Evolutionary conservation across 306 rosid genomes (phyloP), one percentile per base, ranked within the genome.

Genomic region (Trifolium repens): DNA sequence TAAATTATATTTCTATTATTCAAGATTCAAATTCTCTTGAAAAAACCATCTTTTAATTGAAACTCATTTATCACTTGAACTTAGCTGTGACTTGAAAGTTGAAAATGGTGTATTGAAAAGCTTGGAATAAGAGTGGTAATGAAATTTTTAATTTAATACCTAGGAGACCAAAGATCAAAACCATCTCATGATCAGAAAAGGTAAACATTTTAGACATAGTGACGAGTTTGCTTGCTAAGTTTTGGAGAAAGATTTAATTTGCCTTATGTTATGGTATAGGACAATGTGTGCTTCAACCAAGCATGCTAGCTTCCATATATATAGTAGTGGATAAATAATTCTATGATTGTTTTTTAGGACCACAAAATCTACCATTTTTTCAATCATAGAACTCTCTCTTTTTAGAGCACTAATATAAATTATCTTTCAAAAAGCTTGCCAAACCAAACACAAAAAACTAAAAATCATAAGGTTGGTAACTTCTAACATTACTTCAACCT

Each of bases 81-180:
- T 32, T 32, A 4, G 35, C 35, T 4, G 4, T 32, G 34, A 49
- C 34, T 22, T 7, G n/a, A 22, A 46, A 8, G 52, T 52, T 47
- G 32, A 15, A 71, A 57, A 71, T 49, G 43, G 15, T 55, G 8
- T 54, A n/a, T 8, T 30, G 39, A 42, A 16, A 46, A 55, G 24
- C 34, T 42, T 54, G 44, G 50, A 79, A 54, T 34, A 5, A 53
- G 35, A 63, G 11, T 71, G 8, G 15, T 1, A 8, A 9, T 3
- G 19, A 19, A 55, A 69, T 22, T 22, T 67, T 13, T 35, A 59
- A 15, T 62, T 53, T 11, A 49, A 67, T 82, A 89, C 94, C 96
- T 74, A 88, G 54, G 72, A 90, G 71, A 43, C 91, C 91, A 79
- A 86, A 90, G 66, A 84, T 75, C 82, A 90, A 67, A 69, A 83